A percentile compares a stretch with the other conserved stretches of the same genome.
phyloP scores from a whole-genome alignment of 2,329 filamentous ascomycete genomes.

The Xylariaceae sp. region DNA sequence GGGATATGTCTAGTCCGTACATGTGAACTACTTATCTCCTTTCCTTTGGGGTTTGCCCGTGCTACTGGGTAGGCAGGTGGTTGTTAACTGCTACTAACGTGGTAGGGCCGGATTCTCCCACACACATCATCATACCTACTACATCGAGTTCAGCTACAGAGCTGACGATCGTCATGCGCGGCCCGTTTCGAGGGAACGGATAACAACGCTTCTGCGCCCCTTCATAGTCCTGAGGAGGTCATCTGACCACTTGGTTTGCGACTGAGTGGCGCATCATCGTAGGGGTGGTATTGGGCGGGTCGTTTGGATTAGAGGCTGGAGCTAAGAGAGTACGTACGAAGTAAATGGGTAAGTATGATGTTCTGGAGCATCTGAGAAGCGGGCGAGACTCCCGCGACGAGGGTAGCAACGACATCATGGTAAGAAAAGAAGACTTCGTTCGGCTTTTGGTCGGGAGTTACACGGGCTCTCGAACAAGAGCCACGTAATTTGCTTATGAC shows the following conservation, averaged over 20 bases:
- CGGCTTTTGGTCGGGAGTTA: not conserved
- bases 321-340: not conserved
- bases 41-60: conserved; percentile 8
- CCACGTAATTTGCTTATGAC: conserved; percentile 11
- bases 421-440: not conserved
- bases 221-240: conserved; percentile 6
- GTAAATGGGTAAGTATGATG: not conserved
- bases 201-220: conserved; percentile 5
- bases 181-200: not conserved
- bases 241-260: conserved; percentile 6
- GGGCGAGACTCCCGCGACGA: not conserved
- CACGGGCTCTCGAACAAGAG: not conserved
- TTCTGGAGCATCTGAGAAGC: not conserved
- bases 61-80: not conserved
- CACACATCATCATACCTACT: too few species aligned
- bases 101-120: too few species aligned
- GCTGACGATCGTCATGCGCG: conserved; percentile 6
- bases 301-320: conserved; percentile 11
- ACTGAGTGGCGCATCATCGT: conserved; percentile 15
- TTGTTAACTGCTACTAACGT: not conserved
- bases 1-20: not conserved
- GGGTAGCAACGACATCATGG: conserved; percentile 5
- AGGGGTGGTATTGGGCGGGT: conserved; percentile 2
- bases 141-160: conserved; percentile 9
- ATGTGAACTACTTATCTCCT: not conserved